Conservation (phyloP, 306 rosid genomes). For the Hippophae gyantsensis region DNA sequence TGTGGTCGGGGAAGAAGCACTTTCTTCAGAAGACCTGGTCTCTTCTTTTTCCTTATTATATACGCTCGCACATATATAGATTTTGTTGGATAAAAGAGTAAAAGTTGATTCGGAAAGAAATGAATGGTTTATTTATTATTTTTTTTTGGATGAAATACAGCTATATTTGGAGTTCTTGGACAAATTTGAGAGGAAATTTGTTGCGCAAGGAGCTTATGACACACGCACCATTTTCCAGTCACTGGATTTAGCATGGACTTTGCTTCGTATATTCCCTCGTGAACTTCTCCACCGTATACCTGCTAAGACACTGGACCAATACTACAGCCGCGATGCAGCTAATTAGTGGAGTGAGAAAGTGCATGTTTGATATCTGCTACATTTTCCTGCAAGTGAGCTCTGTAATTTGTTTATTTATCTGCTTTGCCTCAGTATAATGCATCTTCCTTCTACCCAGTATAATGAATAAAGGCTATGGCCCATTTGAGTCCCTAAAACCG, state of each 20-base stretch:
- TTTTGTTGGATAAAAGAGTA: not conserved
- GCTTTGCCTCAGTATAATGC: slow-evolving; percentile 23
- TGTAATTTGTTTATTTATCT: slow-evolving; percentile 33
- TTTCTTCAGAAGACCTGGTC: slow-evolving; percentile 97
- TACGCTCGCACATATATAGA: too few species aligned
- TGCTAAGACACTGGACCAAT: slow-evolving; percentile 85
- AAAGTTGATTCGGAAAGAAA: slow-evolving; percentile 9
- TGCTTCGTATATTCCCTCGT: slow-evolving; percentile 97
- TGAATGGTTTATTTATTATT: slow-evolving; percentile 3
- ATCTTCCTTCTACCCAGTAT: slow-evolving; percentile 26
- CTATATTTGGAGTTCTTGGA: slow-evolving; percentile 97
- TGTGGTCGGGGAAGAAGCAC: slow-evolving; percentile 99
- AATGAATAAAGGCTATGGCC: slow-evolving; percentile 35
- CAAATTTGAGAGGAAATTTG: slow-evolving; percentile 97
- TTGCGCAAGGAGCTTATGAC: slow-evolving; percentile 91
- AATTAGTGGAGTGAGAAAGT: slow-evolving; percentile 38
- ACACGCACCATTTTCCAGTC: slow-evolving; percentile 98
- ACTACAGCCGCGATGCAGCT: slow-evolving; percentile 80
- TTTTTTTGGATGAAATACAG: slow-evolving; percentile 30
- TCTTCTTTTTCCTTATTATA: slow-evolving; percentile 6
- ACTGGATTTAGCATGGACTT: slow-evolving; percentile 95
- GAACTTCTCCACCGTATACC: slow-evolving; percentile 99
- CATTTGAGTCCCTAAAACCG: slow-evolving; percentile 32
- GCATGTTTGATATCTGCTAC: slow-evolving; percentile 20
- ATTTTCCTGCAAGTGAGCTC: slow-evolving; percentile 28